Conservation (phyloP, 176 grass and related monocot species). For the Aechmea fasciata region DNA sequence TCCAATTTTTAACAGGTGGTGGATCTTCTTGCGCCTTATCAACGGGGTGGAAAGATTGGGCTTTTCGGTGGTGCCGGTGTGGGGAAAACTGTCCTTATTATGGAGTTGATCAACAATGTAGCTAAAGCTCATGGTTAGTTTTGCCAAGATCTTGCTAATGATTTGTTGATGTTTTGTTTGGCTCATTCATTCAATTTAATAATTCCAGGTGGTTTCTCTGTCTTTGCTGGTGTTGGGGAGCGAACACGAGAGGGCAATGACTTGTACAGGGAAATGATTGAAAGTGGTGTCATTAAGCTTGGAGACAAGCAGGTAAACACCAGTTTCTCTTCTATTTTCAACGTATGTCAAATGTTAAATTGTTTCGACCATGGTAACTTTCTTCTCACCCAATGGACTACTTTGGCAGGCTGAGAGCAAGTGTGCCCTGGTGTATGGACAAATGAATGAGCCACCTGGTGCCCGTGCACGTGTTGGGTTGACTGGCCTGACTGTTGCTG, state of each 20-base stretch:
- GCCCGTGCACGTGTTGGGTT: conserved; percentile 90
- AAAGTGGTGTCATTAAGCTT: conserved; percentile 98
- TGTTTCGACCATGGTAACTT: neutral
- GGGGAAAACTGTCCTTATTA: conserved; percentile 96
- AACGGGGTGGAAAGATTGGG: conserved; percentile 92
- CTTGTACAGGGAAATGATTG: conserved; percentile 97
- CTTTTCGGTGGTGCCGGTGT: conserved; percentile 97
- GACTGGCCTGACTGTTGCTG: conserved; percentile 87
- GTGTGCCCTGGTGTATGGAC: conserved; percentile 86
- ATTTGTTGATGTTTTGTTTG: neutral
- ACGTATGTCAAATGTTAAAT: neutral
- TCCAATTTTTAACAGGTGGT: conserved; percentile 48
- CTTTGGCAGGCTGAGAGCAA: conserved; percentile 66
- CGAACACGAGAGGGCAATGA: conserved; percentile 95
- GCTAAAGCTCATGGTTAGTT: conserved; percentile 87
- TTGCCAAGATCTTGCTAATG: neutral
- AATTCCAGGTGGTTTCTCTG: conserved; percentile 93
- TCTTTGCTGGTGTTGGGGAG: conserved; percentile 91
- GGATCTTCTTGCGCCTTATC: conserved; percentile 92
- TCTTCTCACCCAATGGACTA: conserved; percentile 1
- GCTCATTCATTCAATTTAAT: conserved; percentile 8
- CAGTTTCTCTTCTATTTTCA: neutral
- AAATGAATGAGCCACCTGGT: conserved; percentile 97
- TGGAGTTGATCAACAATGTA: conserved; percentile 97
- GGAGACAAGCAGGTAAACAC: conserved; percentile 66